phyloP scores from a whole-genome alignment of 2,329 filamentous ascomycete genomes.

The Sporothrix dimorphospora region DNA sequence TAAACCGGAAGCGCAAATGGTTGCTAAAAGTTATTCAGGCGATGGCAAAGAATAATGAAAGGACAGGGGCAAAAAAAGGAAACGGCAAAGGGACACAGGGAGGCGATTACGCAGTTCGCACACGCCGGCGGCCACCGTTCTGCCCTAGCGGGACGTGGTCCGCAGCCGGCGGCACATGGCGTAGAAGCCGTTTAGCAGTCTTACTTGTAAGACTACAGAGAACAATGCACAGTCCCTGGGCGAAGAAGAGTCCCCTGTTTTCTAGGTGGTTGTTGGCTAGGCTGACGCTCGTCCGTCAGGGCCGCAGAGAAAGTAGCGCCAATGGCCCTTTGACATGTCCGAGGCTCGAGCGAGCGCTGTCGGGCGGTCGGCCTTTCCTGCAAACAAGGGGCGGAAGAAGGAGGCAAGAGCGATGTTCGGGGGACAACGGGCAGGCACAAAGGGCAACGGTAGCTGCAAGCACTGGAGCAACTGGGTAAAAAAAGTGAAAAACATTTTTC shows the following conservation, averaged over 20 bases:
- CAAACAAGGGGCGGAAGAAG: background rate
- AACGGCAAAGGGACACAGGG: background rate
- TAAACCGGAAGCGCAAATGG: background rate
- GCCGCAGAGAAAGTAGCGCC: background rate
- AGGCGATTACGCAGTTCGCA: constrained; percentile 16
- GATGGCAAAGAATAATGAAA: constrained; percentile 3
- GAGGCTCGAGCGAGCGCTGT: too few relatives aligned
- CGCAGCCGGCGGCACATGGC: constrained; percentile 14
- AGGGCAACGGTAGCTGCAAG: background rate
- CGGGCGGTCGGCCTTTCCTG: too few relatives aligned
- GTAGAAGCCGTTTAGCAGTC: background rate
- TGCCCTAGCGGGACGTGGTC: constrained; percentile 20
- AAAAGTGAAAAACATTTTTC: background rate
- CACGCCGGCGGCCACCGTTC: constrained; percentile 9
- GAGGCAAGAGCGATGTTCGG: constrained; percentile 4
- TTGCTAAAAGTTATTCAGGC: background rate
- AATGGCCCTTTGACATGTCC: too few relatives aligned
- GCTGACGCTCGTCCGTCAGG: background rate
- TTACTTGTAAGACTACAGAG: too few relatives aligned
- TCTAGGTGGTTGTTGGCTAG: background rate
- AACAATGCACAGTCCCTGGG: background rate
- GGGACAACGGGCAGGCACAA: background rate
- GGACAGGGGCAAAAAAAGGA: background rate
- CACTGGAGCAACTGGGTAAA: background rate
- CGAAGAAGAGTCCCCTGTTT: background rate